phyloP scores from a whole-genome alignment of 495 filamentous ascomycete species.

The Acidiella bohemica region DNA sequence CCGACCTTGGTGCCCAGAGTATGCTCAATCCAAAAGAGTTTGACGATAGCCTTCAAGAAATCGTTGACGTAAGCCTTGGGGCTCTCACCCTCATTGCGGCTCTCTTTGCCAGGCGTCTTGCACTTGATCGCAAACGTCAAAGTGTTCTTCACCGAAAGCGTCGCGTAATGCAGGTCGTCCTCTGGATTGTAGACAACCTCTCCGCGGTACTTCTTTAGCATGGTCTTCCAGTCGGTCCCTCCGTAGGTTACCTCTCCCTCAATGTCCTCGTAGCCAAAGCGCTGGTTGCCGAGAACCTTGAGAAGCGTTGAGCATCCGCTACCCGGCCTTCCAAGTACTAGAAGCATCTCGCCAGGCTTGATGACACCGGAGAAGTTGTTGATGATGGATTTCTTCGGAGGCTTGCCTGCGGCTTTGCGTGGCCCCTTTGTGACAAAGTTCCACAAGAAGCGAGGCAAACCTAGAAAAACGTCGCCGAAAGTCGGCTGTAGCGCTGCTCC shows the following conservation, averaged over 20 bases:
- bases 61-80: constrained; percentile 50
- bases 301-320: constrained; percentile 59
- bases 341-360: constrained; percentile 38
- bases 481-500: constrained; percentile 5
- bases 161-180: constrained; percentile 42
- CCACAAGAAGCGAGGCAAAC: constrained; percentile 1
- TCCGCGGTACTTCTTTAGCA: constrained; percentile 52
- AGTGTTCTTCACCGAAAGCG: constrained; percentile 53
- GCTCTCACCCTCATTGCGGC: constrained; percentile 31
- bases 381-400: constrained; percentile 47
- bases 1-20: constrained; percentile 54
- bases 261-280: constrained; percentile 21
- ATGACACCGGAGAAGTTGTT: constrained; percentile 45
- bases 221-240: constrained; percentile 42
- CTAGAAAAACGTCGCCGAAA: constrained; percentile 6
- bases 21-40: constrained; percentile 68
- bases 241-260: constrained; percentile 38
- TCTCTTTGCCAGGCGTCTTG: constrained; percentile 42
- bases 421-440: background rate
- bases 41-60: constrained; percentile 55
- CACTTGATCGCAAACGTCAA: constrained; percentile 58
- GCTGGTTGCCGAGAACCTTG: constrained; percentile 52
- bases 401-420: constrained; percentile 1
- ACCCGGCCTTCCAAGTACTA: constrained; percentile 58
- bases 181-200: constrained; percentile 41